These are phyloP conservation scores for Andrographis paniculata DNA, from an alignment of 305 asterid genomes.

Conservation along the genomic window DNA sequence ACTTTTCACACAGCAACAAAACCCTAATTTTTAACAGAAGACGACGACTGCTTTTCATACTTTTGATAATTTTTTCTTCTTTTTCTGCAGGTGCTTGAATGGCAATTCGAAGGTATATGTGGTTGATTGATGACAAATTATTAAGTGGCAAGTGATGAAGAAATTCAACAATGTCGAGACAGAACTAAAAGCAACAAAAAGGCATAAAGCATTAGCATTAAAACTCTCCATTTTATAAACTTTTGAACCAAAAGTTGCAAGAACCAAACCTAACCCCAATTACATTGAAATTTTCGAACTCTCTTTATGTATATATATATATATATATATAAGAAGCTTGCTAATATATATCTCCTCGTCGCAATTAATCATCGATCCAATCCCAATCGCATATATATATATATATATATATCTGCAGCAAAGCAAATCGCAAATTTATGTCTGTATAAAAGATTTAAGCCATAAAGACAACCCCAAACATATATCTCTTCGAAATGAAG, in stretches of 20 bases:
- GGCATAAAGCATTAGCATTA: conserved; percentile 20
- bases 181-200: conserved; percentile 21
- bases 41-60: not conserved
- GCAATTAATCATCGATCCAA: not conserved
- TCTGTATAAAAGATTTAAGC: not conserved
- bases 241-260: conserved; percentile 28
- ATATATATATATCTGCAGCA: not conserved
- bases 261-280: conserved; percentile 31
- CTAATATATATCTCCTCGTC: conserved; percentile 5
- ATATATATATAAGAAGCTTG: conserved; percentile 27
- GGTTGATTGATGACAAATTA: too few relatives aligned
- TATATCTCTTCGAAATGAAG: conserved; percentile 11
- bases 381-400: not conserved
- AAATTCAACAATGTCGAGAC: conserved; percentile 18
- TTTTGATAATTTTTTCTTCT: not conserved
- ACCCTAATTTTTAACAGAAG: conserved; percentile 9
- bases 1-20: conserved; percentile 20
- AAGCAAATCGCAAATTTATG: not conserved
- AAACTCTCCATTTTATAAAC: conserved; percentile 13
- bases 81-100: too few relatives aligned
- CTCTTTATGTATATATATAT: too few relatives aligned
- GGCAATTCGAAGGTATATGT: too few relatives aligned
- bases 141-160: too few relatives aligned
- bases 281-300: conserved; percentile 11
- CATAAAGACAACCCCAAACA: conserved; percentile 15